Evolutionary conservation across 1,139 yeast species (phyloP).

Genomic region (Scheffersomyces quercinus): DNA sequence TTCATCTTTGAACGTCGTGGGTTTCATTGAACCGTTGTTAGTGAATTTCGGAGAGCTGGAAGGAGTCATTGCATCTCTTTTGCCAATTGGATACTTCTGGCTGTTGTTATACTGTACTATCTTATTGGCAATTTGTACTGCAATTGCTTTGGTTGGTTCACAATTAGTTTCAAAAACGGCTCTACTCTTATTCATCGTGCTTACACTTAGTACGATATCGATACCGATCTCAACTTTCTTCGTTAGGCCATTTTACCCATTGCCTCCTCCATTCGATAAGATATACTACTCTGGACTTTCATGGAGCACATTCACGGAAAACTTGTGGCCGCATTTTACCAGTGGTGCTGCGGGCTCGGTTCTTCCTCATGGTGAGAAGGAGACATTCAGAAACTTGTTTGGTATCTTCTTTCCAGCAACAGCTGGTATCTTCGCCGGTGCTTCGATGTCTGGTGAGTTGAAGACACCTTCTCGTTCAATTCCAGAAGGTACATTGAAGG

Average conservation of each 20-base stretch:
- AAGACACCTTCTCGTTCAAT: conserved; percentile 82
- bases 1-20: conserved; percentile 77
- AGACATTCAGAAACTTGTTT: conserved; percentile 80
- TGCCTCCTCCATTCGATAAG: conserved; percentile 48
- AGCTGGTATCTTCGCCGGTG: conserved; percentile 98
- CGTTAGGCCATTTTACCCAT: conserved; percentile 52
- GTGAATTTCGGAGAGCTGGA: conserved; percentile 60
- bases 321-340: conserved; percentile 78
- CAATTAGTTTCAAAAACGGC: conserved; percentile 84
- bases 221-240: conserved; percentile 77
- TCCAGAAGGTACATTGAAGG: conserved; percentile 87
- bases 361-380: conserved; percentile 50
- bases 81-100: conserved; percentile 58
- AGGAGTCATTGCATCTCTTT: conserved; percentile 56
- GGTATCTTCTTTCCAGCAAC: conserved; percentile 98
- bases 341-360: conserved; percentile 91
- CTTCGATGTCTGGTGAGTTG: conserved; percentile 97
- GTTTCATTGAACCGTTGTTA: conserved; percentile 71
- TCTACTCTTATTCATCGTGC: conserved; percentile 64
- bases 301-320: conserved; percentile 62
- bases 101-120: conserved; percentile 63
- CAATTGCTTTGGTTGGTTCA: conserved; percentile 81
- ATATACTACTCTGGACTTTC: conserved; percentile 71
- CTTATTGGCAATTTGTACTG: conserved; percentile 70
- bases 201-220: conserved; percentile 74